Conservation (phyloP, 2,329 filamentous ascomycete species). For the Clathrospora elynae region DNA sequence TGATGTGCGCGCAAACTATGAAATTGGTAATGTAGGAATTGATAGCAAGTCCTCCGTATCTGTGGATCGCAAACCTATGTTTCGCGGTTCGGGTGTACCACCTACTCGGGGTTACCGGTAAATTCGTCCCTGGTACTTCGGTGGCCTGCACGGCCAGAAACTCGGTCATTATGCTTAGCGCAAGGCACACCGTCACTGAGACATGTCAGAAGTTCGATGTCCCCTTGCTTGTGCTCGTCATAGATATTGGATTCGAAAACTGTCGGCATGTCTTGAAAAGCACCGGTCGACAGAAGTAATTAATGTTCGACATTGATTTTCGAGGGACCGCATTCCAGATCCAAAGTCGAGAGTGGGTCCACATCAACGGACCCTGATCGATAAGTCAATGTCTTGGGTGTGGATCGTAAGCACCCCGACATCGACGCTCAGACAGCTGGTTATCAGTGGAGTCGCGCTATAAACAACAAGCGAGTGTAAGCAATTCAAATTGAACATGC, state of each 20-base stretch:
- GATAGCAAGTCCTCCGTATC: no score
- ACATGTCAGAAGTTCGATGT: background rate
- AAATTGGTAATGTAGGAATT: no score
- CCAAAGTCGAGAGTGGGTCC: background rate
- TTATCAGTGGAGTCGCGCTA: conserved; percentile 28
- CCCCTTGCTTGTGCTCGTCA: conserved; percentile 1
- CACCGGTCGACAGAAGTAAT: conserved; percentile 2
- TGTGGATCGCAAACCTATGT: conserved; percentile 1
- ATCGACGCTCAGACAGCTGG: conserved; percentile 14
- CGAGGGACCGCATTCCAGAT: conserved; percentile 5
- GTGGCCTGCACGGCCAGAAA: conserved; percentile 5
- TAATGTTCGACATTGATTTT: background rate
- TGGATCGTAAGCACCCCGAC: conserved; percentile 18
- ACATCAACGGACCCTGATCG: conserved; percentile 7
- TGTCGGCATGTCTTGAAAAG: conserved; percentile 1
- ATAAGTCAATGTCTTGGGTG: conserved; percentile 3
- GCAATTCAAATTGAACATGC: conserved; percentile 12
- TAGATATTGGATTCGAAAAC: background rate
- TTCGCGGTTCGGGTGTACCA: conserved; percentile 3
- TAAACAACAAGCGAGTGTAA: conserved; percentile 6
- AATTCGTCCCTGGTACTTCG: conserved; percentile 6
- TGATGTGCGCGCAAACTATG: no score
- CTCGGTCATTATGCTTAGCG: conserved; percentile 9
- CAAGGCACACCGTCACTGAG: conserved; percentile 4
- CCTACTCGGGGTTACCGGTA: conserved; percentile 8